phyloP scores from a whole-genome alignment of 2,329 filamentous ascomycete species.

The Gliomastix tumulicola region DNA sequence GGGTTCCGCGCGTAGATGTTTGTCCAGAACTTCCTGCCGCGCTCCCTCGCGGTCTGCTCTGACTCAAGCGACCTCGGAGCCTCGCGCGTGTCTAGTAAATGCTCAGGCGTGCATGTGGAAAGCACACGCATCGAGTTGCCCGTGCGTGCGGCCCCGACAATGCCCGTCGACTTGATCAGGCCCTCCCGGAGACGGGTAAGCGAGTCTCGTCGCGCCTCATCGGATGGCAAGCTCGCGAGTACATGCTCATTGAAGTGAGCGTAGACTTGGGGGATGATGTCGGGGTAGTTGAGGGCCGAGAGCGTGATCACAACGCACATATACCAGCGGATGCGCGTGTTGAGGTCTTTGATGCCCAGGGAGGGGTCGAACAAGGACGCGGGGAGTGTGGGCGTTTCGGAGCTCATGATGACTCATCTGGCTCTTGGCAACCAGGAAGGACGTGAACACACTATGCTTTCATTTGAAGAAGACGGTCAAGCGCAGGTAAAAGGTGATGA shows the following conservation, averaged over 20 bases:
- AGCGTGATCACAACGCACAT: slow-evolving; percentile 8
- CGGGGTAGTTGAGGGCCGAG: slow-evolving; percentile 8
- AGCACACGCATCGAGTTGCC: slow-evolving; percentile 8
- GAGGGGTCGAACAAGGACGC: slow-evolving; percentile 2
- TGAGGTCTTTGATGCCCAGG: background rate
- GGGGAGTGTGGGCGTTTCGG: slow-evolving; percentile 3
- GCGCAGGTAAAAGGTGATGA: no score
- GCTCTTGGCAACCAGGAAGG: no score
- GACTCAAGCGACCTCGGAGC: slow-evolving; percentile 5
- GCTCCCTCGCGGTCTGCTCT: slow-evolving; percentile 2
- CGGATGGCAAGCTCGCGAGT: slow-evolving; percentile 1
- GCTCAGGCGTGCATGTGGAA: slow-evolving; percentile 5
- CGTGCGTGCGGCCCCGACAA: slow-evolving; percentile 7
- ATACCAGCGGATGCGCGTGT: slow-evolving; percentile 6
- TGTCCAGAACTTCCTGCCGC: slow-evolving; percentile 6
- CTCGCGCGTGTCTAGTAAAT: slow-evolving; percentile 4
- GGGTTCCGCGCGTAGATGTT: slow-evolving; percentile 8
- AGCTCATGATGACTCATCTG: no score
- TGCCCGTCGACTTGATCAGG: slow-evolving; percentile 8
- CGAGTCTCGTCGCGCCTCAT: slow-evolving; percentile 3
- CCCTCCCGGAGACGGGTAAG: slow-evolving; percentile 6
- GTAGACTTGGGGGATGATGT: slow-evolving; percentile 8
- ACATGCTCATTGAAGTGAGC: slow-evolving; percentile 5
- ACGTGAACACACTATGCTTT: no score
- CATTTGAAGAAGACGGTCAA: no score